Percentiles rank a stretch among this genome's conserved stretches.
These are phyloP conservation scores for Suhomyces terraborum DNA, from an alignment of 1,139 yeast genomes.

Conservation along the genomic window DNA sequence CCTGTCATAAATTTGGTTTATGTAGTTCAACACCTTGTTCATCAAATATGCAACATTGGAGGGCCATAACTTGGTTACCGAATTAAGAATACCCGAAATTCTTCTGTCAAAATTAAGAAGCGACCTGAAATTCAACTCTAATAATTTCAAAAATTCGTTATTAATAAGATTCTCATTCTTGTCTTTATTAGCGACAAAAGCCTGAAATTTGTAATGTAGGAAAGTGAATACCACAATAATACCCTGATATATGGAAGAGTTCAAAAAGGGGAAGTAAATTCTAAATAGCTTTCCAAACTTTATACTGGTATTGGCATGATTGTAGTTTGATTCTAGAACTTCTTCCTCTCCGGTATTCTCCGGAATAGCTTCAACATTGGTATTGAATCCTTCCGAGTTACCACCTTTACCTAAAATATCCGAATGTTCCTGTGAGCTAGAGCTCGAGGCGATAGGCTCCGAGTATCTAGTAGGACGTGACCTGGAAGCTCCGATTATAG, in stretches of 20 bases:
- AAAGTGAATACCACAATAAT: constrained; percentile 53
- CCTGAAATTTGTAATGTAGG: constrained; percentile 44
- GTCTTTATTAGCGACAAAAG: constrained; percentile 31
- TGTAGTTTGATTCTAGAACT: not conserved
- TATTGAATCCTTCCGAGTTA: not conserved
- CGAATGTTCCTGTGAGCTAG: not conserved
- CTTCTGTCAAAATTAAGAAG: constrained; percentile 31
- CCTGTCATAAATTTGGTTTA: constrained; percentile 30
- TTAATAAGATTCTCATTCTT: constrained; percentile 13
- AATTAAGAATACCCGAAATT: constrained; percentile 22
- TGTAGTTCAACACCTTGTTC: constrained; percentile 35
- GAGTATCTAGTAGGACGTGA: not conserved
- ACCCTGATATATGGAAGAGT: constrained; percentile 54
- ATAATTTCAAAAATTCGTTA: constrained; percentile 26
- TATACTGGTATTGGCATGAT: constrained; percentile 18
- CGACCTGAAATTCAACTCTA: constrained; percentile 29
- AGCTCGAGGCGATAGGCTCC: not conserved
- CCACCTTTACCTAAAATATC: not conserved
- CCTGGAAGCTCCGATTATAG: too few species aligned
- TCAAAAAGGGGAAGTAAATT: constrained; percentile 47
- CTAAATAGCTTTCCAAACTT: constrained; percentile 39
- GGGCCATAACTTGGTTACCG: constrained; percentile 38
- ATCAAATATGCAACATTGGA: constrained; percentile 37
- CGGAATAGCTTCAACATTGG: not conserved
- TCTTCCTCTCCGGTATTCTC: constrained; percentile 1